Conservation (phyloP, 805 yeast genomes). For the Starmerella lactis-condensi region DNA sequence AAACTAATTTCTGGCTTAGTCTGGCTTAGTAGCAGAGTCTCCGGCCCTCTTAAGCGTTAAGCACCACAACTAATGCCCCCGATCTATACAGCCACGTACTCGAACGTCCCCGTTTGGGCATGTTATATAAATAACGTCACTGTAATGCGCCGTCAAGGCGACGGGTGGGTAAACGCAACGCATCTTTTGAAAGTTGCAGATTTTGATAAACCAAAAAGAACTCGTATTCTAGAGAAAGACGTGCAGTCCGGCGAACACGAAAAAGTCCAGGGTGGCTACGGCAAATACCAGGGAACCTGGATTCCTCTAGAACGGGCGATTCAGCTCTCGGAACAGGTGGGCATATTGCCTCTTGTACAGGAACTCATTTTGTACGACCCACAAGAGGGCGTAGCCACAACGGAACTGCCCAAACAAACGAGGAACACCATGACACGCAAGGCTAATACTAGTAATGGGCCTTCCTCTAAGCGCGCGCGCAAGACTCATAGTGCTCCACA, state of each 20-base stretch:
- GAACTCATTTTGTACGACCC: slow-evolving; percentile 49
- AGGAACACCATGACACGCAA: slow-evolving; percentile 32
- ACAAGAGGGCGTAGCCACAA: slow-evolving; percentile 11
- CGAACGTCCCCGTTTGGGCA: slow-evolving; percentile 30
- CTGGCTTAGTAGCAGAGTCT: background rate
- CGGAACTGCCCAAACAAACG: slow-evolving; percentile 32
- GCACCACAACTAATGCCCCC: too few relatives aligned
- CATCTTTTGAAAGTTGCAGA: slow-evolving; percentile 85
- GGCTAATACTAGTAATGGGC: slow-evolving; percentile 11
- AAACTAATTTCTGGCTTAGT: background rate
- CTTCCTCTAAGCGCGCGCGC: slow-evolving; percentile 12
- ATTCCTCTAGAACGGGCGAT: slow-evolving; percentile 66
- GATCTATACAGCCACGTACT: slow-evolving; percentile 28
- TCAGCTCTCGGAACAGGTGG: slow-evolving; percentile 45
- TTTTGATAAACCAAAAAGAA: slow-evolving; percentile 84
- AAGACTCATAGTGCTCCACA: slow-evolving; percentile 11
- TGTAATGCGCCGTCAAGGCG: slow-evolving; percentile 74
- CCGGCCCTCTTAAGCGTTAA: too few relatives aligned
- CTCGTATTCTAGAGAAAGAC: slow-evolving; percentile 77
- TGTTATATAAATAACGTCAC: slow-evolving; percentile 51
- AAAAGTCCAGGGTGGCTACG: slow-evolving; percentile 93
- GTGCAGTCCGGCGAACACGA: slow-evolving; percentile 83
- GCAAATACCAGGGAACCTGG: slow-evolving; percentile 95
- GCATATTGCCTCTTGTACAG: slow-evolving; percentile 40
- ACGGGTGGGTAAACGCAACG: slow-evolving; percentile 95